These are phyloP conservation scores for Lichina pygmaea DNA, from an alignment of 495 filamentous ascomycete genomes.

Conservation along the genomic window DNA sequence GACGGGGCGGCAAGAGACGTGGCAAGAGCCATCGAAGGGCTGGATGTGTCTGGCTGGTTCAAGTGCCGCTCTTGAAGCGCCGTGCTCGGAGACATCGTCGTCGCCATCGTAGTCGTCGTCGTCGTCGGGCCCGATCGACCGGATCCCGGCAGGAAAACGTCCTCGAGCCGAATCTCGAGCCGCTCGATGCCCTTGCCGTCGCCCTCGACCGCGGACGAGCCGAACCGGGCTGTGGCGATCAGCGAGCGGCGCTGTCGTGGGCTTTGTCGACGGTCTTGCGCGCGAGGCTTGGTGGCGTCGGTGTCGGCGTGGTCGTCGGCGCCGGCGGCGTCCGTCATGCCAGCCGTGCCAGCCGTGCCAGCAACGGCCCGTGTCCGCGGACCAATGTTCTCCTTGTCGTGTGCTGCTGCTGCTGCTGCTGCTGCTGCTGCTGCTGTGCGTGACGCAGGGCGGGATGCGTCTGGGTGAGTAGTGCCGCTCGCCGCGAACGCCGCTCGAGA, in stretches of 20 bases:
- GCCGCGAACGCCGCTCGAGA: neutral
- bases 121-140: slow-evolving; percentile 5
- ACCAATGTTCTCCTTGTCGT: neutral
- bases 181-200: slow-evolving; percentile 32
- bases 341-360: neutral
- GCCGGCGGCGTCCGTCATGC: neutral
- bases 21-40: neutral
- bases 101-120: slow-evolving; percentile 7
- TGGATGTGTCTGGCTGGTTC: neutral
- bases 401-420: too few species aligned
- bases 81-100: slow-evolving; percentile 2
- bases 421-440: too few species aligned
- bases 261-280: neutral
- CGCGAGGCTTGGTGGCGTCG: neutral
- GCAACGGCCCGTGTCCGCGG: neutral
- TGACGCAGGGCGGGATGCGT: too few species aligned
- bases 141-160: slow-evolving; percentile 22
- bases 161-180: slow-evolving; percentile 29
- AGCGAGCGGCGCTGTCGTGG: slow-evolving; percentile 12
- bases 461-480: neutral
- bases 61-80: neutral
- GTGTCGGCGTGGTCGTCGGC: neutral
- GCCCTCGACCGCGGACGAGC: slow-evolving; percentile 16
- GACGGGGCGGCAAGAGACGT: too few species aligned
- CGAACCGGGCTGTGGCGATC: slow-evolving; percentile 29